Base-by-base conservation (phyloP, 345 rosid species). In the Rhodamnia rubescens region DNA sequence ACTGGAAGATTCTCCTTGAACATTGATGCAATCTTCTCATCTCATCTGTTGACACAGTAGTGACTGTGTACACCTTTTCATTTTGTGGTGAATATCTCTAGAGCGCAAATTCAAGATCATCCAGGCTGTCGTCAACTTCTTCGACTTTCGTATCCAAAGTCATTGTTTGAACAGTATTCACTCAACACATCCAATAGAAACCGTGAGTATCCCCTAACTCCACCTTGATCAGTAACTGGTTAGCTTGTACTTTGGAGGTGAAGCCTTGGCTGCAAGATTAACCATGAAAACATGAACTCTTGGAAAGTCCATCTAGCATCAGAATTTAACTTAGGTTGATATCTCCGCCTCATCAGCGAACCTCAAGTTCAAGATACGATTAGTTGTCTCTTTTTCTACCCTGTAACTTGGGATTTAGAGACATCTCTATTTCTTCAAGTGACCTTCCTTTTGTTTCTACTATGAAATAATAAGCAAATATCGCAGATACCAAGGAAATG, bases 381-480 rank as follows among this genome's bases (percentile, higher is more conserved):
- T 18, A 84, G 44, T 1, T 40, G 52, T 86, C 84, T 13, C 59
- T 69, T 36, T 83, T 91, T 51, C 87, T 83, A 32, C 24, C 54
- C 32, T 27, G 55, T n/a, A 85, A 26, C 27, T 85, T 89, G 83
- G 91, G 88, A 86, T 90, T 92, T 8, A 93, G 85, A 47, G 95
- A 94, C 90, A 91, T 85, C 88, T 95, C 98, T 57, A 94, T 95
- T 89, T 94, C 98, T 86, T 94, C 95, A 0, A 95, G 94, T 44
- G 98, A 91, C 26, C 95, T 92, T 26, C 98, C 95, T 88, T 93
- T 94, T 22, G 95, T 93, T 91, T 95, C 98, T 36, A 95, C 92
- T 49, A 88, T 85, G 85, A 87, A 94, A 86, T 85, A 89, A 85
- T 91, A 78, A 5, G 95, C 90, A 84, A 92, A 93, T 51, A 91